Conservation (phyloP, 2,329 filamentous ascomycete species). For the Raffaelea albimanens region DNA sequence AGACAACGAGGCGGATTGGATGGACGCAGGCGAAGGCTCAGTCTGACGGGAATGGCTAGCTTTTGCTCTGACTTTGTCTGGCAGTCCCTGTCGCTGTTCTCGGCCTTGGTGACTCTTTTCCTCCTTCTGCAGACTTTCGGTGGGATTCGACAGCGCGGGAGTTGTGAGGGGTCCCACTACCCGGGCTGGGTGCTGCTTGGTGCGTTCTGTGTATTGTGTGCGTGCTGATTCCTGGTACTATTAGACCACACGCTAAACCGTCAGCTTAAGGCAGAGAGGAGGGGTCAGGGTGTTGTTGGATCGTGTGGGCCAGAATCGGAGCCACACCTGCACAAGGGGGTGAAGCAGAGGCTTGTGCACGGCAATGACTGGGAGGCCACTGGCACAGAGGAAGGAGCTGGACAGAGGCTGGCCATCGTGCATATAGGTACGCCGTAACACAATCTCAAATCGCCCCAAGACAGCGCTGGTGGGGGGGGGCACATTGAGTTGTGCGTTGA, state of each 20-base stretch:
- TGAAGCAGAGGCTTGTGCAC: neutral
- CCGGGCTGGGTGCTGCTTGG: no score
- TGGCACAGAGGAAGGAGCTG: neutral
- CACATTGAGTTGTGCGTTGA: no score
- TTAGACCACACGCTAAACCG: constrained; percentile 3
- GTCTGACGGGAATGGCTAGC: neutral
- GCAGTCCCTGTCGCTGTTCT: neutral
- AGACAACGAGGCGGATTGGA: neutral
- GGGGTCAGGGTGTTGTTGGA: neutral
- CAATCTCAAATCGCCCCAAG: neutral
- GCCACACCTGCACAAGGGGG: neutral
- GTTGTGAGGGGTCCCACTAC: constrained; percentile 5
- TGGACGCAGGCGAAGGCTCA: neutral
- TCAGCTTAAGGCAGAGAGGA: constrained; percentile 1
- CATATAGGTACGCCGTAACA: neutral
- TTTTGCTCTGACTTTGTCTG: constrained; percentile 1
- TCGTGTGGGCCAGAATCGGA: neutral
- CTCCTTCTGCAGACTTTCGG: constrained; percentile 6
- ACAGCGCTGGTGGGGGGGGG: no score
- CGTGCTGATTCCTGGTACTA: neutral
- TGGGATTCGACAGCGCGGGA: constrained; percentile 7
- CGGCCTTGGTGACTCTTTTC: neutral
- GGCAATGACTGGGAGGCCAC: neutral
- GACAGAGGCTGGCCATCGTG: neutral
- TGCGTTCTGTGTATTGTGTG: no score